phyloP scores from a whole-genome alignment of 495 filamentous ascomycete species.

The Daldinia childiae region DNA sequence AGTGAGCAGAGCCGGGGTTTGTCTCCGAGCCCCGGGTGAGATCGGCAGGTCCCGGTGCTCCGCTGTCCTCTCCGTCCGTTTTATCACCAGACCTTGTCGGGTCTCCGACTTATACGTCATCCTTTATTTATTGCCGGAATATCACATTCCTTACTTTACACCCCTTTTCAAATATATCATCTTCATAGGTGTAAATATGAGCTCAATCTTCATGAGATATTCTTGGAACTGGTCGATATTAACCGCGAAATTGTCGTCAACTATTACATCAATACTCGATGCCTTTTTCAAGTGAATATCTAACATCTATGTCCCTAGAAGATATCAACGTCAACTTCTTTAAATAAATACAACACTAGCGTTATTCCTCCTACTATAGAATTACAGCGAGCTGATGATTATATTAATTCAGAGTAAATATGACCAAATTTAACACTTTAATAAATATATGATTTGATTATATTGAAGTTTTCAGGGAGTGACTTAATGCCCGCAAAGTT shows the following conservation, averaged over 20 bases:
- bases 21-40: constrained; percentile 30
- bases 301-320: neutral
- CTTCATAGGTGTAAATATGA: too few species aligned
- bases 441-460: too few species aligned
- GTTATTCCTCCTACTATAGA: neutral
- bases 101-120: constrained; percentile 23
- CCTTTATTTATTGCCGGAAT: neutral
- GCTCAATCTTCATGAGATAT: too few species aligned
- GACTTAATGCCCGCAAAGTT: too few species aligned
- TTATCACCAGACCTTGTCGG: constrained; percentile 8
- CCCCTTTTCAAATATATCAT: neutral
- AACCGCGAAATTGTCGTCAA: neutral
- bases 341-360: neutral
- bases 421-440: neutral
- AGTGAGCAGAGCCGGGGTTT: constrained; percentile 22
- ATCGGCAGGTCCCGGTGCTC: constrained; percentile 19
- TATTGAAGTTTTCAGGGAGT: neutral
- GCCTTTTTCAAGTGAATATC: neutral
- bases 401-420: neutral
- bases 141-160: neutral
- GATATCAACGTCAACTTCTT: neutral
- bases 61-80: constrained; percentile 23
- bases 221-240: neutral
- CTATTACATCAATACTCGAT: neutral
- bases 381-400: neutral